phyloP scores from a whole-genome alignment of 495 filamentous ascomycete species.

The Opeltia flavorubescens region DNA sequence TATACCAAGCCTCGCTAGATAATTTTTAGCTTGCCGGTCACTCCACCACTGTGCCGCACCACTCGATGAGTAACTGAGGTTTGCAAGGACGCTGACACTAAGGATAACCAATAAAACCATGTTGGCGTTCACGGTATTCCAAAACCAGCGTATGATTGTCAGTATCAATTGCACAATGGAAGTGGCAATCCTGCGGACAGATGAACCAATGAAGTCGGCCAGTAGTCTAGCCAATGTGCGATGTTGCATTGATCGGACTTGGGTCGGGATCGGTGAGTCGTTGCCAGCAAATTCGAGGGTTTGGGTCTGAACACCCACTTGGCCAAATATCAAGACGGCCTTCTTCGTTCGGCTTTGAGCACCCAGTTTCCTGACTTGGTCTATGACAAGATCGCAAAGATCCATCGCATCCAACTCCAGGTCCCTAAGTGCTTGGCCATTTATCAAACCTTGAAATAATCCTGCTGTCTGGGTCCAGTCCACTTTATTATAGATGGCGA shows the following conservation, averaged over 20 bases:
- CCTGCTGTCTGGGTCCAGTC: conserved; percentile 63
- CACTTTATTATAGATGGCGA: conserved; percentile 74
- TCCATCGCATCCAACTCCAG: conserved; percentile 72
- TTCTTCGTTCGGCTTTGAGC: conserved; percentile 75
- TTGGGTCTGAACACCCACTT: conserved; percentile 59
- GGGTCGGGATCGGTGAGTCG: conserved; percentile 25
- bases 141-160: conserved; percentile 45
- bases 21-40: conserved; percentile 63
- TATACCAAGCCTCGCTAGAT: conserved; percentile 70
- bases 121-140: conserved; percentile 60
- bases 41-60: conserved; percentile 66
- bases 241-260: conserved; percentile 44
- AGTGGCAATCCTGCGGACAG: conserved; percentile 54
- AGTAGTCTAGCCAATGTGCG: conserved; percentile 55
- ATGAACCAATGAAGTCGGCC: conserved; percentile 49
- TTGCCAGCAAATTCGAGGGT: conserved; percentile 45
- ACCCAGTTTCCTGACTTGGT: conserved; percentile 69
- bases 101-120: conserved; percentile 58
- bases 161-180: conserved; percentile 62
- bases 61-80: conserved; percentile 55
- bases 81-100: conserved; percentile 48
- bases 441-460: conserved; percentile 55
- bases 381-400: conserved; percentile 68
- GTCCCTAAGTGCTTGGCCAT: conserved; percentile 67
- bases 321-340: conserved; percentile 80